Evolutionary conservation across 2,329 filamentous ascomycete species (phyloP).

Genomic region (Huntiella bhutanensis): DNA sequence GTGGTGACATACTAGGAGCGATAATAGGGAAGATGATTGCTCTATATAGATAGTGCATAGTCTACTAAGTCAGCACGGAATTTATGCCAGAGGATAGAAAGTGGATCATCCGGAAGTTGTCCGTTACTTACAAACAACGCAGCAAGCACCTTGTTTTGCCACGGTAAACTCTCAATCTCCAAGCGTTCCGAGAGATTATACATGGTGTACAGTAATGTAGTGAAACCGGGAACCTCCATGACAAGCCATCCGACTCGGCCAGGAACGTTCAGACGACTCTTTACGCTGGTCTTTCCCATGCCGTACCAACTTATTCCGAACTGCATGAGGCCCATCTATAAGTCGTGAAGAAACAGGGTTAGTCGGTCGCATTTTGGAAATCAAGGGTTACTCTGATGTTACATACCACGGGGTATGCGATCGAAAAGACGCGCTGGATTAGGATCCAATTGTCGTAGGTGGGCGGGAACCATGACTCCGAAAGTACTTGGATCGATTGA

Average conservation of each 20-base stretch:
- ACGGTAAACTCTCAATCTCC: constrained; percentile 43
- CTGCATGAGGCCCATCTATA: constrained; percentile 52
- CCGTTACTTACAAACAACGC: constrained; percentile 37
- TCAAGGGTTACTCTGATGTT: not conserved
- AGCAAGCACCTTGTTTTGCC: constrained; percentile 60
- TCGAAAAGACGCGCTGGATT: constrained; percentile 32
- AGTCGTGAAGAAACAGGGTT: constrained; percentile 1
- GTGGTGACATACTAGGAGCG: constrained; percentile 83
- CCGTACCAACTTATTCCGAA: constrained; percentile 68
- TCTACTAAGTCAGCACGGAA: constrained; percentile 20
- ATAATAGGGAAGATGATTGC: constrained; percentile 66
- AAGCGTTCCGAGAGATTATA: constrained; percentile 40
- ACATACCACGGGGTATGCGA: constrained; percentile 32
- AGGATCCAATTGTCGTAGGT: constrained; percentile 37
- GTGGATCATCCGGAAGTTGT: not conserved
- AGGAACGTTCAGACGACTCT: constrained; percentile 63
- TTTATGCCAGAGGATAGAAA: constrained; percentile 6
- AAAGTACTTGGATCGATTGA: too few relatives aligned
- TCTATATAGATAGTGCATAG: constrained; percentile 80
- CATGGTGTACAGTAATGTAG: constrained; percentile 66
- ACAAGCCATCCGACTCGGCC: constrained; percentile 72
- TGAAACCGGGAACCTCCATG: constrained; percentile 69
- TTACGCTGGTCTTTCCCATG: constrained; percentile 75
- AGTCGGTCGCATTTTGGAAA: not conserved
- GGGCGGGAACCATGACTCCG: constrained; percentile 31